phyloP scores from a whole-genome alignment of 805 yeast species.

The Starmera amethionina region DNA sequence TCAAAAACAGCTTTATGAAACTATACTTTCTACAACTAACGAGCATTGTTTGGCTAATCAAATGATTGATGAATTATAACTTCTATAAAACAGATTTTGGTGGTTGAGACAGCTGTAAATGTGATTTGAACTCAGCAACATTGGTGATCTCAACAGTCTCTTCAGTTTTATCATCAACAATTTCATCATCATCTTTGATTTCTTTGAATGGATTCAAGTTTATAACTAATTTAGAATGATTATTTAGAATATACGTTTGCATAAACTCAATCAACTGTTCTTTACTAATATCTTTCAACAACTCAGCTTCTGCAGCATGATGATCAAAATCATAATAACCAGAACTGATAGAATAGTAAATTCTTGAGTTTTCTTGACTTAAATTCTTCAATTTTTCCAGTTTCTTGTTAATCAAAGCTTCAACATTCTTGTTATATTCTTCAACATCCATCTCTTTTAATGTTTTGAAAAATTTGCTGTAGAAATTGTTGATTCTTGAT shows the following conservation, averaged over 20 bases:
- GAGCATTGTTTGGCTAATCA: no score
- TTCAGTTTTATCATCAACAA: slow-evolving; percentile 39
- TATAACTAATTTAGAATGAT: slow-evolving; percentile 38
- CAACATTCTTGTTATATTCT: slow-evolving; percentile 60
- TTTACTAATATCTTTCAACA: slow-evolving; percentile 43
- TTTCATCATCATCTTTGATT: slow-evolving; percentile 15
- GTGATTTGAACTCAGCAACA: slow-evolving; percentile 47
- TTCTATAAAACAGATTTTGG: slow-evolving; percentile 40
- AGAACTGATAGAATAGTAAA: slow-evolving; percentile 56
- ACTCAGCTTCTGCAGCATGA: slow-evolving; percentile 44
- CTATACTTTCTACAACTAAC: no score
- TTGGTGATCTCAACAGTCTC: slow-evolving; percentile 24
- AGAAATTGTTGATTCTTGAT: slow-evolving; percentile 62
- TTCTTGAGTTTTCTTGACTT: slow-evolving; percentile 60
- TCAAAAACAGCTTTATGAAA: no score
- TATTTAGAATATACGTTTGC: slow-evolving; percentile 29
- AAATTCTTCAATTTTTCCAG: slow-evolving; percentile 68
- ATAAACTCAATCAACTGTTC: slow-evolving; percentile 50
- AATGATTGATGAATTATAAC: no score
- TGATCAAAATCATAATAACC: slow-evolving; percentile 74
- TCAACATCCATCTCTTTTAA: slow-evolving; percentile 45
- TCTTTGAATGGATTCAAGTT: slow-evolving; percentile 47
- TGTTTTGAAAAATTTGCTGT: slow-evolving; percentile 34
- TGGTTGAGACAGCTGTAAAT: slow-evolving; percentile 44
- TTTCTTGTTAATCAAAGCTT: slow-evolving; percentile 56